A percentile compares a stretch with the other conserved stretches of the same genome.
These are phyloP conservation scores for Fusarium duplospermum DNA, from an alignment of 2,329 filamentous ascomycete genomes.

Conservation along the genomic window DNA sequence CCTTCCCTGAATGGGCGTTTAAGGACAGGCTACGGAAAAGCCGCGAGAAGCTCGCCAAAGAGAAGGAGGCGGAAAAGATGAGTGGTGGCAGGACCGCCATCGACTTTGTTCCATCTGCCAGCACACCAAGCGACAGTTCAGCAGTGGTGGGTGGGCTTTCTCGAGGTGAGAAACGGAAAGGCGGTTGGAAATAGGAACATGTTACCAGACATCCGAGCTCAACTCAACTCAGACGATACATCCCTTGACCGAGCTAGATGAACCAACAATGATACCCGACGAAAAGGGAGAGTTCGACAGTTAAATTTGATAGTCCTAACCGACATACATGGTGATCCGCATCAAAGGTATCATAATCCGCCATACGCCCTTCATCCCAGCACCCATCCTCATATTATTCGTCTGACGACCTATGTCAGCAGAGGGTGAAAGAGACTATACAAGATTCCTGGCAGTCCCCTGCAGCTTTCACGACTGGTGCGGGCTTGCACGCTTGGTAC, in stretches of 20 bases:
- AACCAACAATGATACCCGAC: slow-evolving; percentile 9
- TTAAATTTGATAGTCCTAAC: slow-evolving; percentile 25
- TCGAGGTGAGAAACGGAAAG: slow-evolving; percentile 49
- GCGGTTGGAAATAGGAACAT: slow-evolving; percentile 47
- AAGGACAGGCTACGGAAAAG: slow-evolving; percentile 61
- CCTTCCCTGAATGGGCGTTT: slow-evolving; percentile 67
- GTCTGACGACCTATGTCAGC: slow-evolving; percentile 1
- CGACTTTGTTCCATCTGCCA: slow-evolving; percentile 61
- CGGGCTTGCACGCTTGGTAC: neutral
- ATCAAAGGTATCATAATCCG: slow-evolving; percentile 50
- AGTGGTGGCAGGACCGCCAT: slow-evolving; percentile 56
- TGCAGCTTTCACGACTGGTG: neutral
- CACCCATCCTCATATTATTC: slow-evolving; percentile 28
- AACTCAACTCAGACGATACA: neutral
- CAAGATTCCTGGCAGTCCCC: neutral
- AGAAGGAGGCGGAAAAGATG: slow-evolving; percentile 57
- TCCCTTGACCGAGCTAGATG: neutral
- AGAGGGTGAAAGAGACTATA: neutral
- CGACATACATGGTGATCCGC: slow-evolving; percentile 26
- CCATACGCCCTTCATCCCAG: slow-evolving; percentile 38
- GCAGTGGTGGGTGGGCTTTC: slow-evolving; percentile 37
- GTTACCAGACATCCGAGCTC: neutral
- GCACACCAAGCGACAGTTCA: slow-evolving; percentile 34
- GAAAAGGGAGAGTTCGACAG: slow-evolving; percentile 20
- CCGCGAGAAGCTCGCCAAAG: slow-evolving; percentile 59